Conservation (phyloP, 2,329 filamentous ascomycete genomes). For the Fusarium goolgardi region DNA sequence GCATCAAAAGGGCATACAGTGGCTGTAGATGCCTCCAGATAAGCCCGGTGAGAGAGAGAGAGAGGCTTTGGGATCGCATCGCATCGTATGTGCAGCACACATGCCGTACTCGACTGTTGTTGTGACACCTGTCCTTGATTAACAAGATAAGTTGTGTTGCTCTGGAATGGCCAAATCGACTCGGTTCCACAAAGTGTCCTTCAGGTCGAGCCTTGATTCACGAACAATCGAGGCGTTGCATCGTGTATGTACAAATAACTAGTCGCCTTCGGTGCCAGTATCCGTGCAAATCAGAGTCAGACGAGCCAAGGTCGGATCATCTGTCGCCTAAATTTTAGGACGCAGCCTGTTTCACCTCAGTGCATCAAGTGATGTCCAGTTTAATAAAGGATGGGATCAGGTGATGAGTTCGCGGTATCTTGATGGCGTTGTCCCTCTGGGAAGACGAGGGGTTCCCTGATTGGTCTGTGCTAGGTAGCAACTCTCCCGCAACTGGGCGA, state of each 20-base stretch:
- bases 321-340: conserved; percentile 27
- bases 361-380: conserved; percentile 36
- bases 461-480: conserved; percentile 29
- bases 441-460: conserved; percentile 14
- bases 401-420: conserved; percentile 30
- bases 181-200: background rate
- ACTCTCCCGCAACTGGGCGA: conserved; percentile 29
- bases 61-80: background rate
- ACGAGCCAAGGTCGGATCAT: conserved; percentile 24
- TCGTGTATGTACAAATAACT: background rate
- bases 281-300: conserved; percentile 16
- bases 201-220: conserved; percentile 12
- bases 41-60: background rate
- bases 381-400: conserved; percentile 30
- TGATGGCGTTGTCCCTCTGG: conserved; percentile 21
- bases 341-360: conserved; percentile 38
- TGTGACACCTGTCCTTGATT: conserved; percentile 11
- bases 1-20: conserved; percentile 20
- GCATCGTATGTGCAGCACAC: conserved; percentile 1
- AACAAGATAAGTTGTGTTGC: background rate
- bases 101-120: conserved; percentile 9
- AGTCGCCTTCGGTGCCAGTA: background rate
- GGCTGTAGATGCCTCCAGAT: background rate
- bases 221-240: background rate
- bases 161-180: conserved; percentile 7